Evolutionary conservation across 306 rosid species (phyloP), one percentile per base, ranked within the genome.

Genomic region (Prunus campanulata): DNA sequence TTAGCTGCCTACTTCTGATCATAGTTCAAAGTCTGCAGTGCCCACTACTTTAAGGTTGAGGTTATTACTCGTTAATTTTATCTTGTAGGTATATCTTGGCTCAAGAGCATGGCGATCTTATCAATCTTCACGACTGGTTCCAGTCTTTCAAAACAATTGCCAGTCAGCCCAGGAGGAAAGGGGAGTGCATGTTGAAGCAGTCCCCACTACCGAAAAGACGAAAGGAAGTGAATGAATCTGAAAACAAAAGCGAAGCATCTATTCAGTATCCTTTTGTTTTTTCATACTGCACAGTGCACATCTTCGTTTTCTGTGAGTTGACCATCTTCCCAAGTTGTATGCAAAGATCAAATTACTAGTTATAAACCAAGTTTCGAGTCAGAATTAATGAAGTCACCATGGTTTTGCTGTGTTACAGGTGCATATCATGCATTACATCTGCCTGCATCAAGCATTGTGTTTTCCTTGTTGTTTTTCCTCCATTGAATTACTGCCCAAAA

Each of bases 101-200:
- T 66, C 96, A 92, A 79, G 98, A 94, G 83, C 97, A 92, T 44
- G 97, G 97, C 29, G 98, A 94, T 94, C 93, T 94, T 63, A 90
- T 94, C 88, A 94, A 92, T 85, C 95, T 94, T 81, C 95, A 92
- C 65, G 97, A 94, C 75, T 94, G 97, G 98, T 92, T 85, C 84
- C 95, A 92, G 62, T 87, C 95, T 78, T 94, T 94, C 79, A 89
- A 85, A 84, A 75, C 92, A 61, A 81, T 88, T 79, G 84, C 83
- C 72, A 82, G 74, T 77, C 86, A 68, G 72, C 69, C 72, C 61
- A 80, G 61, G 59, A 79, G 77, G 50, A 90, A 88, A 89, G 80
- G 86, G 75, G 88, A 83, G 71, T 88, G 79, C 70, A 94, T 81
- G 75, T 39, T 77, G n/a, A 89, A 83, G 81, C 93, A 86, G 80